phyloP scores from a whole-genome alignment of 2,329 filamentous ascomycete species.

The Aureobasidium melanogenum region DNA sequence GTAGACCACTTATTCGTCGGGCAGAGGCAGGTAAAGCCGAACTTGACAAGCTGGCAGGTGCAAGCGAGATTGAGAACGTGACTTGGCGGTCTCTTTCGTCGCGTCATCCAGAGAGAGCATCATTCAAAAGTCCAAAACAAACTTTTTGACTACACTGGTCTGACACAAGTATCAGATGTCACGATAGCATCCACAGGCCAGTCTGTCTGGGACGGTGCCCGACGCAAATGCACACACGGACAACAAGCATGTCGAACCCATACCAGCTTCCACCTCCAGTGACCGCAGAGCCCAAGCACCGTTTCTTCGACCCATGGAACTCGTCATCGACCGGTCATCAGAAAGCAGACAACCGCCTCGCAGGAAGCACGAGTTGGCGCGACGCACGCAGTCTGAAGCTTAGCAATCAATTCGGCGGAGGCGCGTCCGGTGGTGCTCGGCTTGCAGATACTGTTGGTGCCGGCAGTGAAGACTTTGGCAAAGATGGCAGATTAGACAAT shows the following conservation, averaged over 20 bases:
- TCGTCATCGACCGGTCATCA: conserved; percentile 84
- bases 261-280: conserved; percentile 28
- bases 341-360: conserved; percentile 57
- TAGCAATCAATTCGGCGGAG: conserved; percentile 54
- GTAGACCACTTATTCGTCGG: too few species aligned
- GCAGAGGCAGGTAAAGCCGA: neutral
- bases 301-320: conserved; percentile 95
- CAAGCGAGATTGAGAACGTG: conserved; percentile 3
- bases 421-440: conserved; percentile 45
- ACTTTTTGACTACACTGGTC: neutral
- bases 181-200: neutral
- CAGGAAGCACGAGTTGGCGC: conserved; percentile 60
- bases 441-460: conserved; percentile 58
- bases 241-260: neutral
- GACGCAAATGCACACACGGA: neutral
- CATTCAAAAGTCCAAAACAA: neutral
- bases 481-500: conserved; percentile 43
- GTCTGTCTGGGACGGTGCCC: neutral
- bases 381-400: conserved; percentile 61
- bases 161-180: neutral
- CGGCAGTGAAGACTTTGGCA: conserved; percentile 48
- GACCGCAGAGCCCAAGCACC: conserved; percentile 91
- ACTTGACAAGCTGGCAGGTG: neutral
- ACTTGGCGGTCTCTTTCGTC: neutral
- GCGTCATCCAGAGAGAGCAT: conserved; percentile 2